Percentiles rank a stretch among this genome's conserved stretches.
phyloP scores from a whole-genome alignment of 2,329 filamentous ascomycete species.

The Aspergillus neoniger region DNA sequence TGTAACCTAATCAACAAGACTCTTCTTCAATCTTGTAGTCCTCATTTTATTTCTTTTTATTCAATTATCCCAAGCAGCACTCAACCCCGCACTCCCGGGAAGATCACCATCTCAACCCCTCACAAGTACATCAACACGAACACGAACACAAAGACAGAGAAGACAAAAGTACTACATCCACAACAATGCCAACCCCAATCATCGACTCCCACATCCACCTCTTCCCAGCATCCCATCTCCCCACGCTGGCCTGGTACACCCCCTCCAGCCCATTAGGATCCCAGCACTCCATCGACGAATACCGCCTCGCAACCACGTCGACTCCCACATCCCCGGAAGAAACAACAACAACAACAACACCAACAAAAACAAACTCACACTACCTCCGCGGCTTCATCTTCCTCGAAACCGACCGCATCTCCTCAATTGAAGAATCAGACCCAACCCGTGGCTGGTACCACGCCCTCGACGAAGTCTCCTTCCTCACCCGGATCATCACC shows the following conservation, averaged over 20 bases:
- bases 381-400: conserved; percentile 73
- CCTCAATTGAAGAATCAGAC: conserved; percentile 54
- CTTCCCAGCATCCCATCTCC: conserved; percentile 68
- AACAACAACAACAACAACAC: conserved; percentile 17
- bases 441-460: conserved; percentile 60
- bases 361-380: conserved; percentile 26
- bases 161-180: background rate
- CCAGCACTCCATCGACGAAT: conserved; percentile 67
- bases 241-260: conserved; percentile 69
- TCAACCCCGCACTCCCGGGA: background rate
- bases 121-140: background rate
- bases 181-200: conserved; percentile 51
- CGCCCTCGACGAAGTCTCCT: conserved; percentile 72
- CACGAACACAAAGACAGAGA: background rate
- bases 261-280: conserved; percentile 61
- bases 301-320: conserved; percentile 51
- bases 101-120: background rate
- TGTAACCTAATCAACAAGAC: background rate
- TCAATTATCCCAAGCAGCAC: background rate
- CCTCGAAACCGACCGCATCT: conserved; percentile 76
- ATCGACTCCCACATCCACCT: conserved; percentile 93
- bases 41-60: background rate
- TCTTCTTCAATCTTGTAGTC: background rate
- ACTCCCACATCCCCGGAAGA: conserved; percentile 28
- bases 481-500: conserved; percentile 65